Evolutionary conservation across 1,284 basidiomycete genomes (phyloP).

Genomic region (Malassezia slooffiae): DNA sequence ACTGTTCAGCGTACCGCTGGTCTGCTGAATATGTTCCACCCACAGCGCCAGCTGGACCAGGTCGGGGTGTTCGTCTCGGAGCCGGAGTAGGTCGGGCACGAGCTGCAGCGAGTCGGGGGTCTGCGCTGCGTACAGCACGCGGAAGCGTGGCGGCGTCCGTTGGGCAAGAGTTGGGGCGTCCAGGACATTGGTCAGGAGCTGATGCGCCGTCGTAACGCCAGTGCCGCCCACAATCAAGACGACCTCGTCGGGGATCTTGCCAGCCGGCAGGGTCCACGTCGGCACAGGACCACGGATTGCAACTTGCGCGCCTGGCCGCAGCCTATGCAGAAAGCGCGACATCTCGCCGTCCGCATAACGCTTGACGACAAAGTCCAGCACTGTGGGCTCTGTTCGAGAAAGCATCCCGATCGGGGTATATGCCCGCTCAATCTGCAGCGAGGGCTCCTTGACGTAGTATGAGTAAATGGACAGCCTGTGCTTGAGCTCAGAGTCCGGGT

Average conservation of each 20-base stretch:
- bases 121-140: constrained; percentile 9
- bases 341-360: constrained; percentile 16
- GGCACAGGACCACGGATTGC: constrained; percentile 13
- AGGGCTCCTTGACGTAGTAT: constrained; percentile 16
- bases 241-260: constrained; percentile 5
- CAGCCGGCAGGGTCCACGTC: constrained; percentile 8
- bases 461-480: constrained; percentile 7
- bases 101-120: constrained; percentile 5
- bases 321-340: constrained; percentile 14
- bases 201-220: constrained; percentile 12
- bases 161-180: not conserved
- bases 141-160: not conserved
- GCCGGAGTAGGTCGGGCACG: constrained; percentile 4
- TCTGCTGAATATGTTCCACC: constrained; percentile 5
- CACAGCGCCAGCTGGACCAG: constrained; percentile 3
- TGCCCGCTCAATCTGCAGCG: constrained; percentile 16
- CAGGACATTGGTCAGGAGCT: constrained; percentile 11
- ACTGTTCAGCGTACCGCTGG: too few species aligned
- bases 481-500: too few species aligned
- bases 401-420: constrained; percentile 13
- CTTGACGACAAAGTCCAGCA: constrained; percentile 11
- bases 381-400: not conserved
- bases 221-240: constrained; percentile 17
- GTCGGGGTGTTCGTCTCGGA: not conserved
- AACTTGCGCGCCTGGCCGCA: constrained; percentile 5